These are phyloP conservation scores for Pichia sporocuriosa DNA, from an alignment of 805 yeast genomes.

Conservation along the genomic window DNA sequence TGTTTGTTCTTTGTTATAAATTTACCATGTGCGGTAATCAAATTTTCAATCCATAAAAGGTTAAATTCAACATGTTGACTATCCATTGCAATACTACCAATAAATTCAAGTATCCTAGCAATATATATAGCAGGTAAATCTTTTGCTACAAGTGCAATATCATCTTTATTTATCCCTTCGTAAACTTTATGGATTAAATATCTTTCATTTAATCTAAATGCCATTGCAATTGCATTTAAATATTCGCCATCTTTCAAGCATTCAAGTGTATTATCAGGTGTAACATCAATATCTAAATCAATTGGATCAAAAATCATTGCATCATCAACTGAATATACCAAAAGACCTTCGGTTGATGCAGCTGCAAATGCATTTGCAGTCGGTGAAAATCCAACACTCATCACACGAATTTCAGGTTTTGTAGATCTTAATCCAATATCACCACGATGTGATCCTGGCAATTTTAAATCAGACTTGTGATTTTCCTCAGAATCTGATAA, in stretches of 20 bases:
- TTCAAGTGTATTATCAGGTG: constrained; percentile 68
- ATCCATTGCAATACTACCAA: constrained; percentile 60
- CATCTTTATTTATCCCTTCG: constrained; percentile 65
- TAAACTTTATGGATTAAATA: constrained; percentile 66
- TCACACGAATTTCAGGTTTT: constrained; percentile 79
- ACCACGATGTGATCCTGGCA: constrained; percentile 85
- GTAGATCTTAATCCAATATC: constrained; percentile 71
- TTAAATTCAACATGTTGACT: constrained; percentile 82
- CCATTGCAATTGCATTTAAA: constrained; percentile 79
- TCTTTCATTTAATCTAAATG: constrained; percentile 83
- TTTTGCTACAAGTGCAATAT: constrained; percentile 58
- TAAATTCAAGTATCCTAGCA: constrained; percentile 55
- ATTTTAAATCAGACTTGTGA: constrained; percentile 44
- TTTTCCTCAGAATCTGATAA: constrained; percentile 74
- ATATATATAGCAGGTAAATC: constrained; percentile 75
- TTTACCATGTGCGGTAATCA: constrained; percentile 70
- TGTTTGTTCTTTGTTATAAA: constrained; percentile 58
- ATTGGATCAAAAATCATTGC: constrained; percentile 82
- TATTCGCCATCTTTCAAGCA: constrained; percentile 55
- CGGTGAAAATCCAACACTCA: constrained; percentile 78
- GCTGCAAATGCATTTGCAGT: constrained; percentile 88
- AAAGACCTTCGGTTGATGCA: constrained; percentile 89
- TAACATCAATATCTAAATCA: constrained; percentile 87
- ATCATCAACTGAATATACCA: constrained; percentile 75
- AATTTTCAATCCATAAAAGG: constrained; percentile 68